Evolutionary conservation across 306 rosid genomes (phyloP).

Genomic region (Carpinus fangiana): DNA sequence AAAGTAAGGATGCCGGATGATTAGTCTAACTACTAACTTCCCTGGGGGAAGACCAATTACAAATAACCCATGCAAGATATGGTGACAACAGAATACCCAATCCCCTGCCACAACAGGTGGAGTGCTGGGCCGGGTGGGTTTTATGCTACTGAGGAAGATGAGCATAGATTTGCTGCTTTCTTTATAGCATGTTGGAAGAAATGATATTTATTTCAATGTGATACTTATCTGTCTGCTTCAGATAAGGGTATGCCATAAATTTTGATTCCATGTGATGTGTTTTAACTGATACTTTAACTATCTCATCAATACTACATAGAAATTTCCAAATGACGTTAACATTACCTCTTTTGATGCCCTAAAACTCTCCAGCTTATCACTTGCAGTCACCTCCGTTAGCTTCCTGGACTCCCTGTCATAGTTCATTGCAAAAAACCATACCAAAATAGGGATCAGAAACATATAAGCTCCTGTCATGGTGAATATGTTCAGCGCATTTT

Average conservation of each 20-base stretch:
- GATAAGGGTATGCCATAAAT: background rate
- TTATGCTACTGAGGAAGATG: background rate
- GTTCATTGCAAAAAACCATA: background rate
- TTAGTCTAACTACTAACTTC: background rate
- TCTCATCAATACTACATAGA: background rate
- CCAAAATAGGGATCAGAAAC: background rate
- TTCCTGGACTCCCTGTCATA: constrained; percentile 64
- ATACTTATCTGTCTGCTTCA: background rate
- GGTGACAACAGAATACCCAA: background rate
- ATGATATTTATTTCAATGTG: background rate
- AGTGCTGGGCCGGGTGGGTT: background rate
- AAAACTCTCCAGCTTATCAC: constrained; percentile 90
- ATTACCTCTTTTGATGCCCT: constrained; percentile 94
- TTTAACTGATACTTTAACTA: background rate
- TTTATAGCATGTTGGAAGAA: background rate
- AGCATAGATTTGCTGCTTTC: background rate
- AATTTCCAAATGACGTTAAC: constrained; percentile 22
- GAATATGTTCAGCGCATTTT: background rate
- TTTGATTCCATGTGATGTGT: background rate
- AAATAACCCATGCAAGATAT: background rate
- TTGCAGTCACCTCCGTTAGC: constrained; percentile 86
- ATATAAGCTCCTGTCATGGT: background rate
- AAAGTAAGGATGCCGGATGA: background rate
- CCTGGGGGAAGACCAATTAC: background rate
- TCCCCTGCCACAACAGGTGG: background rate